Evolutionary conservation across 2,329 filamentous ascomycete genomes (phyloP).

Genomic region (Aspergillus quadricinctus): DNA sequence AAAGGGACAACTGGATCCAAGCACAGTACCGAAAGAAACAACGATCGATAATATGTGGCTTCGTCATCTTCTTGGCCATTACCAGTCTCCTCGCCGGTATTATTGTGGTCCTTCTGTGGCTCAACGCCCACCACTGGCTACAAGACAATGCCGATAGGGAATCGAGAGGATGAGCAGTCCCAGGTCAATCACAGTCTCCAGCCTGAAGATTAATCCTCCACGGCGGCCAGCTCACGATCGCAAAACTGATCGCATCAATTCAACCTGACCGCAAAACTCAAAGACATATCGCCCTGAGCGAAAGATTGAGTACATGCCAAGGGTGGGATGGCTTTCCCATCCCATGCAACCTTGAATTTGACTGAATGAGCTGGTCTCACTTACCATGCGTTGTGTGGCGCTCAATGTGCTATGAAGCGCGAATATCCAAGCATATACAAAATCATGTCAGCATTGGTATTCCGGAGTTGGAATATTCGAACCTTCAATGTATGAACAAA

Average conservation of each 20-base stretch:
- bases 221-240: not conserved
- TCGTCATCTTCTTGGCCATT: slow-evolving; percentile 27
- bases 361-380: slow-evolving; percentile 11
- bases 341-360: too few species aligned
- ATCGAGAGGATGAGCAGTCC: not conserved
- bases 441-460: not conserved
- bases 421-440: slow-evolving; percentile 6
- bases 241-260: not conserved
- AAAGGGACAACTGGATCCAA: slow-evolving; percentile 52
- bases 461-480: too few species aligned
- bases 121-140: slow-evolving; percentile 33
- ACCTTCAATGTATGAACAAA: not conserved
- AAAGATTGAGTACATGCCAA: not conserved
- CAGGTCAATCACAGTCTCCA: not conserved
- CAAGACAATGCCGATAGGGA: slow-evolving; percentile 7
- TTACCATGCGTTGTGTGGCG: not conserved
- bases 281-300: not conserved
- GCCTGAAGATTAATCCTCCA: not conserved
- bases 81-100: slow-evolving; percentile 40
- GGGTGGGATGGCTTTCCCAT: too few species aligned
- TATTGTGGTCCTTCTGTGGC: slow-evolving; percentile 45
- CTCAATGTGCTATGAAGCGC: not conserved
- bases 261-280: not conserved
- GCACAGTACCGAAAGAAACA: slow-evolving; percentile 47
- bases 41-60: slow-evolving; percentile 44